Conservation (phyloP, 768 basidiomycete genomes). For the Mycena vulgaris region DNA sequence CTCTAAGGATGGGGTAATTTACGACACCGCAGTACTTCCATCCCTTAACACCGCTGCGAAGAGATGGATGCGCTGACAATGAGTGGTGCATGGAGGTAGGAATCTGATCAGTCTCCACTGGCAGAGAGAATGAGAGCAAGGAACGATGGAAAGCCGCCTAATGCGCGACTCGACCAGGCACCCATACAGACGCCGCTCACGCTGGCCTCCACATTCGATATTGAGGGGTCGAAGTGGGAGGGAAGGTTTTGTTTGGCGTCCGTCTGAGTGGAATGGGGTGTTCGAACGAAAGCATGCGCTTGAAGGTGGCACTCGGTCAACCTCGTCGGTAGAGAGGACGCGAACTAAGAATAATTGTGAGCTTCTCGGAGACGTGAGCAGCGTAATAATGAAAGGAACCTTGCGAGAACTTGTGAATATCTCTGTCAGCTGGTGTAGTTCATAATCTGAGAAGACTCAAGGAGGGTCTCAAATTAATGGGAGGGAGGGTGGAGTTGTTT, state of each 20-base stretch:
- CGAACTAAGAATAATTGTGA: constrained; percentile 14
- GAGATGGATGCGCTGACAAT: constrained; percentile 6
- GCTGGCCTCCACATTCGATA: constrained; percentile 2
- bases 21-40: neutral
- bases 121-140: constrained; percentile 5
- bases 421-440: constrained; percentile 15
- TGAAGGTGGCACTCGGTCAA: neutral
- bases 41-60: neutral
- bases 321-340: constrained; percentile 17
- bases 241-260: constrained; percentile 10
- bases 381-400: constrained; percentile 8
- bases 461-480: neutral
- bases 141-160: constrained; percentile 11
- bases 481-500: constrained; percentile 8
- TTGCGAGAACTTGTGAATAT: constrained; percentile 14
- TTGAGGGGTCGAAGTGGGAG: constrained; percentile 16
- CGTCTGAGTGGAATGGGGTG: constrained; percentile 16
- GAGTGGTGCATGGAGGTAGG: constrained; percentile 14
- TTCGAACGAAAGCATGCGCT: constrained; percentile 4
- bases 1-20: constrained; percentile 4
- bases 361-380: constrained; percentile 2
- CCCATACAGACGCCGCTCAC: constrained; percentile 5
- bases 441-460: constrained; percentile 4
- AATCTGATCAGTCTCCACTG: constrained; percentile 10
- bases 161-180: constrained; percentile 14